Evolutionary conservation across 148 eudicot genomes (phyloP).

Genomic region (Dianthus caryophyllus): DNA sequence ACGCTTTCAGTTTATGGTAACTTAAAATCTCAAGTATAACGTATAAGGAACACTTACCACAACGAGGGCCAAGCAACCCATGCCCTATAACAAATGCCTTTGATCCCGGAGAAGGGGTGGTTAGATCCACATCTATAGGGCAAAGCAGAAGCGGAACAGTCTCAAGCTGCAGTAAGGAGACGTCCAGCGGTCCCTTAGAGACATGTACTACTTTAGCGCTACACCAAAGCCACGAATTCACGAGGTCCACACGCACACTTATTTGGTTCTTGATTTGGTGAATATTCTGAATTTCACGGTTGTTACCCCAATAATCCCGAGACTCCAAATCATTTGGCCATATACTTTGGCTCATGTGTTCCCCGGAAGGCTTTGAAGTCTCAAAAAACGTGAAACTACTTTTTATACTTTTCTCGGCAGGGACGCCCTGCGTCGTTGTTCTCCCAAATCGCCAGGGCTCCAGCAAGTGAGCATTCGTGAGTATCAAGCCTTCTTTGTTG

Average conservation of each 20-base stretch:
- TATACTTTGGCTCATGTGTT: conserved; percentile 14
- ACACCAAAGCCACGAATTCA: conserved; percentile 75
- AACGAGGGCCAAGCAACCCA: conserved; percentile 90
- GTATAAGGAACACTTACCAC: conserved; percentile 42
- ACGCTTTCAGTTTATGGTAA: not conserved
- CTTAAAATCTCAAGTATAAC: not conserved
- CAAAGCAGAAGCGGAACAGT: conserved; percentile 52
- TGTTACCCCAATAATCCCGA: conserved; percentile 24
- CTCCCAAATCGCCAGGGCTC: conserved; percentile 94
- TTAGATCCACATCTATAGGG: conserved; percentile 55
- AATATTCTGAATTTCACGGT: conserved; percentile 18
- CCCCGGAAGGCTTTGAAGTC: conserved; percentile 17
- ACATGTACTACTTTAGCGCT: conserved; percentile 70
- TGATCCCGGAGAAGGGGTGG: conserved; percentile 70
- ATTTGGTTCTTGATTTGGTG: conserved; percentile 35
- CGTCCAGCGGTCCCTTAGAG: conserved; percentile 80
- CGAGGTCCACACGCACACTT: conserved; percentile 68
- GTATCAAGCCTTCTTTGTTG: conserved; percentile 71
- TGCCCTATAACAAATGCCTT: conserved; percentile 82
- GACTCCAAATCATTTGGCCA: conserved; percentile 24
- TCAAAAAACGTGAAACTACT: conserved; percentile 21
- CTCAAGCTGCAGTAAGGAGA: conserved; percentile 78
- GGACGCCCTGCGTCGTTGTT: conserved; percentile 39
- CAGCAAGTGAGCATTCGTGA: conserved; percentile 93
- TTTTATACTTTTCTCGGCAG: conserved; percentile 28